These are phyloP conservation scores for Diaporthe citri DNA, from an alignment of 2,329 filamentous ascomycete species.

Conservation along the genomic window DNA sequence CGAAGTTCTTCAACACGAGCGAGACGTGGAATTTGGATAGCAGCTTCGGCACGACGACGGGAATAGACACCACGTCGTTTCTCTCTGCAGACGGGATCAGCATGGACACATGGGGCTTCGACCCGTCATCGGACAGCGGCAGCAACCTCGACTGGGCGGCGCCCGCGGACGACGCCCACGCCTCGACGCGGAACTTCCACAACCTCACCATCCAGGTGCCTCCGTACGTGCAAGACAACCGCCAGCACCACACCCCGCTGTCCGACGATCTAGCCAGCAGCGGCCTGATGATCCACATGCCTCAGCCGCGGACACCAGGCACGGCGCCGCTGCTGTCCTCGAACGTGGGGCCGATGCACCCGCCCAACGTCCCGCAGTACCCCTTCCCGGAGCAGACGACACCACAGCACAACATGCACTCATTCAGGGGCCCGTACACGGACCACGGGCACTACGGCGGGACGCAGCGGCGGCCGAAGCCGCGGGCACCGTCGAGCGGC, in stretches of 20 bases:
- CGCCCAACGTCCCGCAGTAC: constrained; percentile 35
- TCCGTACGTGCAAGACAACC: constrained; percentile 37
- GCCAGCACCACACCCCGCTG: constrained; percentile 22
- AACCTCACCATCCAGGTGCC: constrained; percentile 40
- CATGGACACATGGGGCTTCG: constrained; percentile 39
- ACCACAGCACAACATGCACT: constrained; percentile 38
- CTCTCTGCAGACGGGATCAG: constrained; percentile 49
- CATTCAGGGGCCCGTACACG: constrained; percentile 27
- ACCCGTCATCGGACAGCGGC: constrained; percentile 35
- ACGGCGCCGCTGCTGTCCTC: constrained; percentile 52
- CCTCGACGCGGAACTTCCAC: constrained; percentile 34
- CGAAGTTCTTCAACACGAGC: constrained; percentile 41
- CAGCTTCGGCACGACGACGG: constrained; percentile 31
- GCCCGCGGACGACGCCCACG: background rate
- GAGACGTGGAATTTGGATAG: constrained; percentile 41
- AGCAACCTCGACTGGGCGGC: constrained; percentile 34
- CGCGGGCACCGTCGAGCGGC: constrained; percentile 67
- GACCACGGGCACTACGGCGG: constrained; percentile 41
- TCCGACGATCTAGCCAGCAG: constrained; percentile 46
- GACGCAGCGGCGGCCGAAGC: constrained; percentile 57
- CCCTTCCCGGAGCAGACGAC: constrained; percentile 38
- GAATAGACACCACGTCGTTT: constrained; percentile 22
- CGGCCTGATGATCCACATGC: constrained; percentile 68
- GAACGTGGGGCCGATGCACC: constrained; percentile 50
- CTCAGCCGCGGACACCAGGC: constrained; percentile 56